Percentiles rank a stretch among this genome's conserved stretches.
Evolutionary conservation across 305 asterid genomes (phyloP).

Genomic region (Rubia tinctorum): DNA sequence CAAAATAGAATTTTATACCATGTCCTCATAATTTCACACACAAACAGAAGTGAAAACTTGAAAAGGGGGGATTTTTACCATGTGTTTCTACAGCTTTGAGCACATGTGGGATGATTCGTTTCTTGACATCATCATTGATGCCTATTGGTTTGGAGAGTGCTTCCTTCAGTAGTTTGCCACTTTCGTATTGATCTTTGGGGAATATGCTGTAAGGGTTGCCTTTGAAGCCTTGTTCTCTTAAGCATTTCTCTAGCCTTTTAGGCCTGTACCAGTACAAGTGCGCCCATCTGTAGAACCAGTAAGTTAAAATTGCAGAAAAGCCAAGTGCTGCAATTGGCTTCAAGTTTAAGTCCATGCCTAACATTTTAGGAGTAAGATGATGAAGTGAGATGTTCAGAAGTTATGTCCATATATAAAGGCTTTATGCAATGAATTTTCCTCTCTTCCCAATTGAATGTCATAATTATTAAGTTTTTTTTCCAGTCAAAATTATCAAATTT

Average conservation of each 20-base stretch:
- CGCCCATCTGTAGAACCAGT: constrained; percentile 15
- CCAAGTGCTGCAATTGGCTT: background rate
- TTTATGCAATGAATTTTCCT: too few relatives aligned
- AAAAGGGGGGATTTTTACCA: constrained; percentile 8
- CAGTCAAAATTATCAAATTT: too few relatives aligned
- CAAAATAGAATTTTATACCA: background rate
- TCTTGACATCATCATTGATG: constrained; percentile 19
- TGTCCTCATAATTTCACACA: background rate
- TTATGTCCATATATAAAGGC: background rate
- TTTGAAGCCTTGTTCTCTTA: constrained; percentile 23
- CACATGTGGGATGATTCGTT: constrained; percentile 19
- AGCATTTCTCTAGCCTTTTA: constrained; percentile 23
- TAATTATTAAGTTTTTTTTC: too few relatives aligned
- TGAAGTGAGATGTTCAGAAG: background rate
- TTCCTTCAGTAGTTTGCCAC: constrained; percentile 21
- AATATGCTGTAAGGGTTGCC: constrained; percentile 44
- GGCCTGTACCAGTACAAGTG: constrained; percentile 21
- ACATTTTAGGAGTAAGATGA: background rate
- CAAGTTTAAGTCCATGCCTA: constrained; percentile 8
- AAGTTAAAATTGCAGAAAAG: background rate
- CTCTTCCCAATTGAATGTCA: too few relatives aligned
- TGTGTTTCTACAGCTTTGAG: constrained; percentile 19
- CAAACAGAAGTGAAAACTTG: background rate
- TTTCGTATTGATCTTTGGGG: constrained; percentile 34
- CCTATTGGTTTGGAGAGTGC: constrained; percentile 18